Evolutionary conservation across 768 basidiomycete species (phyloP).

Genomic region (Rubroboletus satanas): DNA sequence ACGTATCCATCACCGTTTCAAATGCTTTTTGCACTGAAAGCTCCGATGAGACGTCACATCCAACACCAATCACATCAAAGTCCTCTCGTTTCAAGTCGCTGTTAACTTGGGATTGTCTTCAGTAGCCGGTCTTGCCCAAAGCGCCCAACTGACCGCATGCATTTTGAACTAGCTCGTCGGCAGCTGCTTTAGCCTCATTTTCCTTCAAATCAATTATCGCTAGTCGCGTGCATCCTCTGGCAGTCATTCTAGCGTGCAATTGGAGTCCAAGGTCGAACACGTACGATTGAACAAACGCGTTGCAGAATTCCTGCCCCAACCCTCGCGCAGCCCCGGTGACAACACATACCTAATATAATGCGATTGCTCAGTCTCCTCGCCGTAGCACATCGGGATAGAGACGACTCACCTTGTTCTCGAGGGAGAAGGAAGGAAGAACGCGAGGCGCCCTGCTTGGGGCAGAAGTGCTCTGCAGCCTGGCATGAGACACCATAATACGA

Average conservation of each 20-base stretch:
- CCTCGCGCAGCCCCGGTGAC: constrained; percentile 94
- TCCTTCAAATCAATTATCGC: constrained; percentile 81
- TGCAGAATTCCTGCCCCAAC: constrained; percentile 85
- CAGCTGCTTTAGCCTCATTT: constrained; percentile 62
- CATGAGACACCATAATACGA: constrained; percentile 5
- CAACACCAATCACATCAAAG: constrained; percentile 68
- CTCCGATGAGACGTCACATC: constrained; percentile 88
- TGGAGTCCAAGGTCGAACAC: neutral
- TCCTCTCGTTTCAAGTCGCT: constrained; percentile 53
- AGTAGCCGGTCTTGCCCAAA: constrained; percentile 26
- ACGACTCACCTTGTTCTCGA: constrained; percentile 63
- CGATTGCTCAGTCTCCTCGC: neutral
- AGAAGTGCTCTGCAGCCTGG: constrained; percentile 29
- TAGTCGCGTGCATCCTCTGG: constrained; percentile 74
- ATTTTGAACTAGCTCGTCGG: constrained; percentile 56
- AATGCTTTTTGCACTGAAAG: constrained; percentile 71
- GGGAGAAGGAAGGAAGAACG: constrained; percentile 72
- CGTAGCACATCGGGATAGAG: neutral
- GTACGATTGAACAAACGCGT: constrained; percentile 83
- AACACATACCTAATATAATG: constrained; percentile 64
- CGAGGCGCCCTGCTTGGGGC: constrained; percentile 32
- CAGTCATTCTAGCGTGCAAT: constrained; percentile 5
- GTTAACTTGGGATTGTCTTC: constrained; percentile 42
- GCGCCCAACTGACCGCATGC: constrained; percentile 44
- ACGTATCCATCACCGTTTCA: constrained; percentile 54